A percentile compares a stretch with the other conserved stretches of the same genome.
These are phyloP conservation scores for Aspergillus latus DNA, from an alignment of 2,329 filamentous ascomycete genomes.

Conservation along the genomic window DNA sequence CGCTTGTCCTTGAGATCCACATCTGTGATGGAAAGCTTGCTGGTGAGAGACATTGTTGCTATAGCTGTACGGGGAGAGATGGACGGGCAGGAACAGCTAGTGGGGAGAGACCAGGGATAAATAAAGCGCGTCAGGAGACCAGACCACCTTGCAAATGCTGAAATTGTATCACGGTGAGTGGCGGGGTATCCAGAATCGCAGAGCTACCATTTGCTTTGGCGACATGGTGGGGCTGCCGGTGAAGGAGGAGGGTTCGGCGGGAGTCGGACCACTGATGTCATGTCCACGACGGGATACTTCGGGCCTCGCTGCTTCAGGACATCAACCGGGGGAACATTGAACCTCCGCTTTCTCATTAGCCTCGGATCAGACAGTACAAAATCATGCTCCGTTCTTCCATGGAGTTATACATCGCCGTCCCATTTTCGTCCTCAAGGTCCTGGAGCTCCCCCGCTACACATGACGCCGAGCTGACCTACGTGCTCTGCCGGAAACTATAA, in stretches of 20 bases:
- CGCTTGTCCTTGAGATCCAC: slow-evolving; percentile 98
- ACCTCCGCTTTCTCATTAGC: slow-evolving; percentile 22
- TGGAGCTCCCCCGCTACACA: neutral
- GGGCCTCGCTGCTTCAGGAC: slow-evolving; percentile 27
- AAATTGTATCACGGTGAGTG: slow-evolving; percentile 27
- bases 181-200: slow-evolving; percentile 22
- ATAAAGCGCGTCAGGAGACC: slow-evolving; percentile 11
- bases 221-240: slow-evolving; percentile 28
- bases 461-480: neutral
- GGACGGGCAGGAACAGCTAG: slow-evolving; percentile 13
- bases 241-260: slow-evolving; percentile 35
- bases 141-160: slow-evolving; percentile 10
- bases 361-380: slow-evolving; percentile 20
- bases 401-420: slow-evolving; percentile 23
- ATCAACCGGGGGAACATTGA: slow-evolving; percentile 16
- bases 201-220: slow-evolving; percentile 17
- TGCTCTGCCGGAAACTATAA: neutral
- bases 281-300: slow-evolving; percentile 32
- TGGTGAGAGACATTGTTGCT: slow-evolving; percentile 85
- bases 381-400: slow-evolving; percentile 1
- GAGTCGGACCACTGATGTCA: slow-evolving; percentile 45
- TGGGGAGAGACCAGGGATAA: slow-evolving; percentile 5
- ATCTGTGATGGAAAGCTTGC: slow-evolving; percentile 95
- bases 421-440: slow-evolving; percentile 1
- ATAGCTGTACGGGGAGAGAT: slow-evolving; percentile 18